Evolutionary conservation across 371 early-diverging fungal species (phyloP), one percentile per base, ranked within the genome.

Genomic region (Rhizopus microsporus): DNA sequence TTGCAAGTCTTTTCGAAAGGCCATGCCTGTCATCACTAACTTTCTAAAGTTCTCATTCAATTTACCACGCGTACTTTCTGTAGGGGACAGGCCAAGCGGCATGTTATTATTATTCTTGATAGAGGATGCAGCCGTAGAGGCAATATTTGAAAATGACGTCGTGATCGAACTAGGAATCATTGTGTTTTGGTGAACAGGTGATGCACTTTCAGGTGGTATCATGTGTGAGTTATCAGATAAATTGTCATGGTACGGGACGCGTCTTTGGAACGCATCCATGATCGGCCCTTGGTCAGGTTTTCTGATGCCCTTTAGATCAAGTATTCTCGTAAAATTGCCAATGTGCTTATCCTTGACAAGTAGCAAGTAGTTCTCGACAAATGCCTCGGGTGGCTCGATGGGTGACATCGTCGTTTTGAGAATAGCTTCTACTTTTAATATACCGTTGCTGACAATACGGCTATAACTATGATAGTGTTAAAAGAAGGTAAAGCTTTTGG

Each of bases 381-480:
- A 86, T 31, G 85, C 92, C 7, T 93, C 92, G 5, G 83, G 62
- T 0, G 98, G 96, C 23, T 93, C 93, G 33, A 74, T 77, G 0
- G 96, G 92, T 3, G 91, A 86, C 83, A 97, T 79, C n/a, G 93
- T 80, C 1, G 92, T 89, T 69, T 97, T 97, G 5, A 97, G 75
- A 16, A 96, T 75, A 23, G 88, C 84, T 71, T 97, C 97, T 15
- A 89, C 77, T 53, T 85, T 89, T 29, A 87, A 73, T 12, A 96
- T 77, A 1, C 93, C 91, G 65, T 82, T 84, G 39, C 82, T 87
- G 8, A 96, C 87, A 54, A 96, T 82, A 51, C 93, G 92, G 40
- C 83, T 61, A 63, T 89, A 97, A 12, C 89, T 88, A 49, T 31
- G 5, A 15, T 7, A 31, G 7, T 32, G n/a, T 8, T 17, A 8